These are phyloP conservation scores for Naegleria lovaniensis DNA, from an alignment of 208 protist genomes.

Conservation along the genomic window DNA sequence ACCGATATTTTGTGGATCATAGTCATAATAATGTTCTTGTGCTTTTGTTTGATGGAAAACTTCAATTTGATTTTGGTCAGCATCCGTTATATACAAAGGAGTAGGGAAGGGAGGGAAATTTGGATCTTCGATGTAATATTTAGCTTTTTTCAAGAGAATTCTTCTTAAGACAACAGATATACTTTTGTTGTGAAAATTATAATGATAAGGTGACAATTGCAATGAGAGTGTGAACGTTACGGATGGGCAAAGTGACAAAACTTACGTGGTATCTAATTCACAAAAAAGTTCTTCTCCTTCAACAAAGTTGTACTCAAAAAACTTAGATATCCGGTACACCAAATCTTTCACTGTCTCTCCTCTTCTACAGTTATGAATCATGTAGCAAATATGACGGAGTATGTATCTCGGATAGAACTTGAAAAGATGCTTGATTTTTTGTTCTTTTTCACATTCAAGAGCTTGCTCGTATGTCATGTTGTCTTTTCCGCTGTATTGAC, in stretches of 20 bases:
- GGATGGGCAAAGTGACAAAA: neutral
- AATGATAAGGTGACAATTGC: too few species aligned
- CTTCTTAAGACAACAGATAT: neutral
- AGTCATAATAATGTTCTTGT: neutral
- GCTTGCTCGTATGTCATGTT: conserved; percentile 1
- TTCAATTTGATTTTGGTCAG: neutral
- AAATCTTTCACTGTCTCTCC: neutral
- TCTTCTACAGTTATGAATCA: neutral
- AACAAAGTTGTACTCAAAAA: conserved; percentile 8
- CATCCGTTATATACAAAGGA: neutral
- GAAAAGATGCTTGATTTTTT: neutral
- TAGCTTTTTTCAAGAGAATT: neutral
- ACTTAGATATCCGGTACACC: neutral
- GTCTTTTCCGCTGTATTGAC: neutral
- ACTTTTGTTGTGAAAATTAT: neutral
- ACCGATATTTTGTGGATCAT: neutral
- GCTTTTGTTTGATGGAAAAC: conserved; percentile 10
- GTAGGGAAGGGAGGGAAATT: neutral
- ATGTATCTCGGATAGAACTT: neutral
- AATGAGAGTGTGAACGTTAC: neutral
- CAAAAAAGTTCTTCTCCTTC: conserved; percentile 16
- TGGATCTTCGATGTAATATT: neutral
- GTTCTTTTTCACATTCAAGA: neutral
- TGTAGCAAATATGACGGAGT: neutral
- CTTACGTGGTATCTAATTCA: neutral